A percentile compares a stretch with the other conserved stretches of the same genome.
These are phyloP conservation scores for Aspergillus sergii DNA, from an alignment of 2,329 filamentous ascomycete species.

Conservation along the genomic window DNA sequence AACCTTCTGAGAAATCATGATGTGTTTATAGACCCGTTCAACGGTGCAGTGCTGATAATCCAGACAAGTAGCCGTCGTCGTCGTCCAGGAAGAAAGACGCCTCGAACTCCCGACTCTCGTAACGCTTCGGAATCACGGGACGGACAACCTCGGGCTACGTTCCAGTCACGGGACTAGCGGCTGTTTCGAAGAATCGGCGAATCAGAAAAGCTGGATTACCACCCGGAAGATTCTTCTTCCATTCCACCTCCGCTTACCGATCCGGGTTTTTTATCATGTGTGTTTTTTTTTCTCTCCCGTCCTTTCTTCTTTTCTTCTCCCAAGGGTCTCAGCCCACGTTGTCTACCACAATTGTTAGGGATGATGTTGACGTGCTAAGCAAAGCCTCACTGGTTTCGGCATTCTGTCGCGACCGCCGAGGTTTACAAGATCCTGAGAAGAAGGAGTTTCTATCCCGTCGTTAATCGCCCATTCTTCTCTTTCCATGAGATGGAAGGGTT, in stretches of 20 bases:
- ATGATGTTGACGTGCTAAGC: slow-evolving; percentile 45
- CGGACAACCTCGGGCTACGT: slow-evolving; percentile 44
- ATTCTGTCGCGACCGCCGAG: slow-evolving; percentile 49
- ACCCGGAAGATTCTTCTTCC: slow-evolving; percentile 42
- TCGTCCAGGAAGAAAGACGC: slow-evolving; percentile 24
- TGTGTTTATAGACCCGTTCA: slow-evolving; percentile 21
- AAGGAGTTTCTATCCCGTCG: slow-evolving; percentile 43
- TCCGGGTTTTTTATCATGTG: slow-evolving; percentile 16
- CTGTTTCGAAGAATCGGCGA: slow-evolving; percentile 27
- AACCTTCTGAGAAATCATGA: slow-evolving; percentile 52
- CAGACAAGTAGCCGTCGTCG: slow-evolving; percentile 19
- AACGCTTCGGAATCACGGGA: slow-evolving; percentile 40
- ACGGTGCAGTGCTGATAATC: slow-evolving; percentile 12
- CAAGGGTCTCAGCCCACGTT: slow-evolving; percentile 46
- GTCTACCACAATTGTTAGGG: slow-evolving; percentile 33
- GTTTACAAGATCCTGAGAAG: slow-evolving; percentile 44
- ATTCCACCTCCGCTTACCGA: slow-evolving; percentile 14
- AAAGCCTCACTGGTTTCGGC: slow-evolving; percentile 45
- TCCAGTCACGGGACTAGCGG: slow-evolving; percentile 38
- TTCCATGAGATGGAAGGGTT: slow-evolving; percentile 49
- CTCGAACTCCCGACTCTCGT: slow-evolving; percentile 28
- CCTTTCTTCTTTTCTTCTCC: slow-evolving; percentile 14
- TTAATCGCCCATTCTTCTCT: slow-evolving; percentile 54
- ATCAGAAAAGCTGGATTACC: slow-evolving; percentile 38
- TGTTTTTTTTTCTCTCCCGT: slow-evolving; percentile 23